Percentiles rank a stretch among this genome's conserved stretches.
Conservation (phyloP, 1,139 yeast genomes). For the Diutina ranongensis region DNA sequence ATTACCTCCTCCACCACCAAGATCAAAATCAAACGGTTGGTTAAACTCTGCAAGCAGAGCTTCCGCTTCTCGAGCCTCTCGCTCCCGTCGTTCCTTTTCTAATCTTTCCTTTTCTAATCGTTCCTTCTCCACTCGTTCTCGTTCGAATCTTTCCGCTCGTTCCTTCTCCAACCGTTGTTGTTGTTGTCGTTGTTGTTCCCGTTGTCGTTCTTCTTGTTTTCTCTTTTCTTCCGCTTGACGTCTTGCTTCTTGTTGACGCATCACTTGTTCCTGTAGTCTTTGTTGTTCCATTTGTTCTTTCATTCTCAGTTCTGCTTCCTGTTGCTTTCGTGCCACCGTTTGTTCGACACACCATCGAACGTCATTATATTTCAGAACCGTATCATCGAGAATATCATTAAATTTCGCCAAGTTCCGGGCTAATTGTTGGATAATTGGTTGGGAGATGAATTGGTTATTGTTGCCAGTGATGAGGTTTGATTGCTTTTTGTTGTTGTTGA, state of each 20-base stretch:
- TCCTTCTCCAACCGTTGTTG: constrained; percentile 9
- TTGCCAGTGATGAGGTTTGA: constrained; percentile 33
- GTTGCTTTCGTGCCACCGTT: constrained; percentile 31
- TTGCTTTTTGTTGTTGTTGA: constrained; percentile 27
- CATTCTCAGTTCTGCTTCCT: constrained; percentile 29
- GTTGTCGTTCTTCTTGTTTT: constrained; percentile 10
- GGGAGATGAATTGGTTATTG: constrained; percentile 32
- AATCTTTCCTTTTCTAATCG: constrained; percentile 10
- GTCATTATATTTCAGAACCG: constrained; percentile 32
- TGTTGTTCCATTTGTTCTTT: constrained; percentile 29
- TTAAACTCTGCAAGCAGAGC: constrained; percentile 12
- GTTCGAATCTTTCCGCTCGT: constrained; percentile 7
- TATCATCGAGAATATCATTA: constrained; percentile 34
- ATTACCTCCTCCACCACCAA: constrained; percentile 13
- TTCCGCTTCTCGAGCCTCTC: constrained; percentile 10
- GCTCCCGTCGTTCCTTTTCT: constrained; percentile 8
- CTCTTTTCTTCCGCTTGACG: constrained; percentile 10
- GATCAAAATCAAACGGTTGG: constrained; percentile 21
- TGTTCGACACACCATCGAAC: constrained; percentile 37
- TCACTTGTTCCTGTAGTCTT: constrained; percentile 14
- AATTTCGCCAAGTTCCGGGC: constrained; percentile 25
- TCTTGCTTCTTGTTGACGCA: constrained; percentile 11
- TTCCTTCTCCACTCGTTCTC: neutral
- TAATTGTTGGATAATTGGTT: constrained; percentile 29
- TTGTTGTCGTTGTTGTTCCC: constrained; percentile 7